phyloP scores from a whole-genome alignment of 139 green algal species.

The Auxenochlorella pyrenoidosa region DNA sequence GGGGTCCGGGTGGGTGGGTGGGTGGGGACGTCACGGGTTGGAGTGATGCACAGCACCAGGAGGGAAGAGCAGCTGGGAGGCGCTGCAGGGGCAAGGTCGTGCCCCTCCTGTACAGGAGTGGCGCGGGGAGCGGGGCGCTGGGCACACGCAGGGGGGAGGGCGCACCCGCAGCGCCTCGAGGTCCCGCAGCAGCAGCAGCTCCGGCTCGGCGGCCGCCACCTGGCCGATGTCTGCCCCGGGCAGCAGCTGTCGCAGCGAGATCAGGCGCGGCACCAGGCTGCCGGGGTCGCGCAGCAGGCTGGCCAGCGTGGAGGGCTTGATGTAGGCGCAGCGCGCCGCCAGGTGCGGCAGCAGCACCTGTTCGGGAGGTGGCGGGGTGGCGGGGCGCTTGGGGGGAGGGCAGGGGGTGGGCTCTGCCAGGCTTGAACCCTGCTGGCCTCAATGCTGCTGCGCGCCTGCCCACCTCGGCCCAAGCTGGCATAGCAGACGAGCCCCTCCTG shows the following conservation, averaged over 20 bases:
- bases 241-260: constrained; percentile 35
- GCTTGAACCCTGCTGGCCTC: too few species aligned
- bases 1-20: too few species aligned
- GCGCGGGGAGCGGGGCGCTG: too few species aligned
- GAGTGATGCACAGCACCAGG: too few species aligned
- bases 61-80: too few species aligned
- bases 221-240: constrained; percentile 30
- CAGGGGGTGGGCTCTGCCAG: neutral
- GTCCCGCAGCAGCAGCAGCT: constrained; percentile 37
- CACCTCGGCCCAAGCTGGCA: neutral
- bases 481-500: too few species aligned
- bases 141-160: too few species aligned
- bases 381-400: neutral
- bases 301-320: constrained; percentile 46
- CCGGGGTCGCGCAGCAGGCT: constrained; percentile 37
- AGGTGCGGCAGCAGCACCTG: constrained; percentile 18
- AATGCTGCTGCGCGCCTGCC: too few species aligned
- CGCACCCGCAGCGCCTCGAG: neutral
- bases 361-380: too few species aligned
- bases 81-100: too few species aligned
- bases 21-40: too few species aligned
- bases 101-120: too few species aligned
- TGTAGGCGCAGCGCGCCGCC: constrained; percentile 26
- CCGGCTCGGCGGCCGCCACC: constrained; percentile 33
- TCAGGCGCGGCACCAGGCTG: constrained; percentile 23